These are phyloP conservation scores for Podospora tetraspora DNA, from an alignment of 495 filamentous ascomycete genomes.

Conservation along the genomic window DNA sequence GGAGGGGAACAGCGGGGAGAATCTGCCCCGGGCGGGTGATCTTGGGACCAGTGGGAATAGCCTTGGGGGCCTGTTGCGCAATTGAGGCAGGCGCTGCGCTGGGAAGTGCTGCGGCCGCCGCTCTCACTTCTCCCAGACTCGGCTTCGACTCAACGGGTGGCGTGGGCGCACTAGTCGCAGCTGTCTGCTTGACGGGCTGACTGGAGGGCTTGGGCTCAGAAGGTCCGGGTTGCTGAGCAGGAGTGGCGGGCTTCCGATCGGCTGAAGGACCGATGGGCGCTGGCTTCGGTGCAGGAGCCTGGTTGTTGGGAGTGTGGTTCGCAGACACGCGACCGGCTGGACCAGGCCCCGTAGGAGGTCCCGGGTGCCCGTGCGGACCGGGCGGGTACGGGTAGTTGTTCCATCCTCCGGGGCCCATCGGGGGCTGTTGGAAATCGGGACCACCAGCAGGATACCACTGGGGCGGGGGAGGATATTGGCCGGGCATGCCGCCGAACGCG, in stretches of 20 bases:
- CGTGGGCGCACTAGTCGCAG: conserved; percentile 43
- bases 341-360: conserved; percentile 30
- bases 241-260: conserved; percentile 41
- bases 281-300: conserved; percentile 40
- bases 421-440: conserved; percentile 66
- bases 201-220: conserved; percentile 36
- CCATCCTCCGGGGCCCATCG: conserved; percentile 54
- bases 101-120: conserved; percentile 38
- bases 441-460: conserved; percentile 74
- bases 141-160: conserved; percentile 68
- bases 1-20: conserved; percentile 56
- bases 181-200: conserved; percentile 33
- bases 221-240: conserved; percentile 30
- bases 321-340: conserved; percentile 27
- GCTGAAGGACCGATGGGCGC: conserved; percentile 51
- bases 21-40: conserved; percentile 43
- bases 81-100: conserved; percentile 33
- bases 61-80: conserved; percentile 35
- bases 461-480: conserved; percentile 53
- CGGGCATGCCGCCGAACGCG: conserved; percentile 38
- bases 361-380: conserved; percentile 43
- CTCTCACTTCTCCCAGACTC: conserved; percentile 49
- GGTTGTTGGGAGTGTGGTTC: conserved; percentile 35
- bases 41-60: conserved; percentile 59
- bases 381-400: conserved; percentile 43